Conservation (phyloP, 1,284 basidiomycete genomes). For the Wolfiporia cocos region DNA sequence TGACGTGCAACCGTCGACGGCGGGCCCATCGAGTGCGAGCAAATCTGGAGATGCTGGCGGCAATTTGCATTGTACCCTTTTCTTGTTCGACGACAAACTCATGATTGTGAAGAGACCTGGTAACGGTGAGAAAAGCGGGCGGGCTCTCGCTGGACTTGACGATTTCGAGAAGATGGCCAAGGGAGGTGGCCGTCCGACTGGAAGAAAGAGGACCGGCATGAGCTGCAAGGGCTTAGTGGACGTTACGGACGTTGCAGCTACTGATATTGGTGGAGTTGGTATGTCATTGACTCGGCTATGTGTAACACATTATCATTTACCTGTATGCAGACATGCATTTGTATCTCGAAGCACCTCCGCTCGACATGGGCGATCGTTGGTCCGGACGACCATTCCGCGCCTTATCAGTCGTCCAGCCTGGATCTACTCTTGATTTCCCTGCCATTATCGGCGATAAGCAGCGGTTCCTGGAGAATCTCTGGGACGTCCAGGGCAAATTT, state of each 20-base stretch:
- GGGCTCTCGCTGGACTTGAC: slow-evolving; percentile 77
- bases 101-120: slow-evolving; percentile 86
- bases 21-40: slow-evolving; percentile 12
- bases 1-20: slow-evolving; percentile 32
- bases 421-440: slow-evolving; percentile 58
- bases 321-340: slow-evolving; percentile 71
- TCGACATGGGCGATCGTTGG: slow-evolving; percentile 80
- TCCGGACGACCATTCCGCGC: slow-evolving; percentile 76
- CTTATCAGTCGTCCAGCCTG: slow-evolving; percentile 67
- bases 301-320: neutral
- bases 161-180: slow-evolving; percentile 74
- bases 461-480: slow-evolving; percentile 83
- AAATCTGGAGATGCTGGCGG: neutral
- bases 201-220: slow-evolving; percentile 76
- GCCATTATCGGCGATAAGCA: slow-evolving; percentile 63
- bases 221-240: slow-evolving; percentile 85
- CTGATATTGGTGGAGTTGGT: slow-evolving; percentile 84
- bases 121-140: slow-evolving; percentile 67
- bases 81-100: slow-evolving; percentile 94
- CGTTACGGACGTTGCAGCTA: slow-evolving; percentile 77
- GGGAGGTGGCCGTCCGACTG: slow-evolving; percentile 45
- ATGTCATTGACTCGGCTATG: slow-evolving; percentile 9
- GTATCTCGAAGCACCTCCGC: slow-evolving; percentile 74
- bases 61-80: slow-evolving; percentile 79
- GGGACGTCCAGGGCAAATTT: slow-evolving; percentile 78